Evolutionary conservation across 495 filamentous ascomycete species (phyloP).

Genomic region (Podospora sp.): DNA sequence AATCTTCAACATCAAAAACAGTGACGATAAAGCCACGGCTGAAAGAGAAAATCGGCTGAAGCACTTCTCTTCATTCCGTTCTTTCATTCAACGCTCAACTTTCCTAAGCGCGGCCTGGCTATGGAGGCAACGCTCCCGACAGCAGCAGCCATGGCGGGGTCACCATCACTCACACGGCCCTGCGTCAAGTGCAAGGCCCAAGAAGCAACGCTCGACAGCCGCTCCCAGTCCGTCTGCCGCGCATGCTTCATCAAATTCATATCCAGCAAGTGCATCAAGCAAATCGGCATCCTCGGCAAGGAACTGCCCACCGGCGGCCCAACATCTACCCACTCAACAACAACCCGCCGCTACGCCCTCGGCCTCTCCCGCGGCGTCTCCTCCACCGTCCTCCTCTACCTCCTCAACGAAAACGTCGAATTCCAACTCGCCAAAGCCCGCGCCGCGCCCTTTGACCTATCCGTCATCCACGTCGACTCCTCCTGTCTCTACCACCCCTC

Average conservation of each 20-base stretch:
- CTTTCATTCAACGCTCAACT: background rate
- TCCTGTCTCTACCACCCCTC: constrained; percentile 15
- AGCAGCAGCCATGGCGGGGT: background rate
- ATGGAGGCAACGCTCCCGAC: constrained; percentile 14
- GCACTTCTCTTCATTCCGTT: background rate
- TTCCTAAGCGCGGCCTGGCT: background rate
- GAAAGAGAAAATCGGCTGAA: background rate
- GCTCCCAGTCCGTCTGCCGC: constrained; percentile 40
- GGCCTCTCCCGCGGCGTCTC: constrained; percentile 83
- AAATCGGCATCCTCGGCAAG: constrained; percentile 62
- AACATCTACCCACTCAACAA: constrained; percentile 49
- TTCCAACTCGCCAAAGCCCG: constrained; percentile 57
- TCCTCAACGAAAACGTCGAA: constrained; percentile 70
- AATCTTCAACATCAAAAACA: background rate
- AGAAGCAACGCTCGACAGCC: constrained; percentile 34
- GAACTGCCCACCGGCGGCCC: constrained; percentile 42
- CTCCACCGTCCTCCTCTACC: constrained; percentile 74
- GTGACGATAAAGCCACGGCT: background rate
- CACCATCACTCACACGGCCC: constrained; percentile 20
- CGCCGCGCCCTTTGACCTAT: constrained; percentile 64
- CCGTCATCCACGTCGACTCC: constrained; percentile 66
- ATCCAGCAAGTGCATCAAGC: constrained; percentile 72
- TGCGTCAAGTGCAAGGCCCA: constrained; percentile 32
- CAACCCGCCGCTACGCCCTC: constrained; percentile 61
- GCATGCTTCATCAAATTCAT: constrained; percentile 78